Percentiles rank a stretch among this genome's conserved stretches.
These are phyloP conservation scores for Bjerkandera adusta DNA, from an alignment of 1,284 basidiomycete species.

Conservation along the genomic window DNA sequence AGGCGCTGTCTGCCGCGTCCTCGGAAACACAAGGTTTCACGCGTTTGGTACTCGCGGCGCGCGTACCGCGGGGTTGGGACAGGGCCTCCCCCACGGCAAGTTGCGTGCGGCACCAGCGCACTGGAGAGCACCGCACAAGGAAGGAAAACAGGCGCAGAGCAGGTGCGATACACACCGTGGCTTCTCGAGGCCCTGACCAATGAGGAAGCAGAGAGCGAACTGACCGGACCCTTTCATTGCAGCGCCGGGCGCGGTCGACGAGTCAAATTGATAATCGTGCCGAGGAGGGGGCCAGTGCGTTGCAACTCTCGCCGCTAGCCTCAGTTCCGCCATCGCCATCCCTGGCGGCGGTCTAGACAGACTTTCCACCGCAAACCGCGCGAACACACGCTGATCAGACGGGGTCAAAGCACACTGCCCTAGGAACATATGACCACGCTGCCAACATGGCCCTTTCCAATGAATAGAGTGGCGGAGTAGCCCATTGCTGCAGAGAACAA, in stretches of 20 bases:
- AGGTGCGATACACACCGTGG: background rate
- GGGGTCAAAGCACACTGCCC: background rate
- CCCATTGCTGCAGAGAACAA: background rate
- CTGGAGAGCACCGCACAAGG: conserved; percentile 19
- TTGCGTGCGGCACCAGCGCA: conserved; percentile 15
- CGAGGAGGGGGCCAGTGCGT: background rate
- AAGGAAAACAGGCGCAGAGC: conserved; percentile 23
- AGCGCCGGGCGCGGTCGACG: conserved; percentile 1
- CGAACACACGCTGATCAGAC: background rate
- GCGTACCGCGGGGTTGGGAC: conserved; percentile 13
- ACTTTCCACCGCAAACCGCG: conserved; percentile 10
- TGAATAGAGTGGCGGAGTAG: background rate
- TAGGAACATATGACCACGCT: background rate
- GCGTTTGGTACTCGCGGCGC: conserved; percentile 3
- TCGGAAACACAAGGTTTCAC: conserved; percentile 12
- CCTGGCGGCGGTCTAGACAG: background rate
- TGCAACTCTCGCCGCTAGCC: conserved; percentile 1
- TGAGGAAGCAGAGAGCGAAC: conserved; percentile 1
- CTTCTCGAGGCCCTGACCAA: conserved; percentile 16
- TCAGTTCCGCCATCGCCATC: background rate
- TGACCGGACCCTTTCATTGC: too few relatives aligned
- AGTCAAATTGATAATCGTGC: conserved; percentile 12
- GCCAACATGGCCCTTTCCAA: background rate
- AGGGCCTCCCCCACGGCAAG: conserved; percentile 12
- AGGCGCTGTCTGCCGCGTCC: conserved; percentile 2